A percentile compares a stretch with the other conserved stretches of the same genome.
These are phyloP conservation scores for Ceratocystis papillata DNA, from an alignment of 2,329 filamentous ascomycete genomes.

Conservation along the genomic window DNA sequence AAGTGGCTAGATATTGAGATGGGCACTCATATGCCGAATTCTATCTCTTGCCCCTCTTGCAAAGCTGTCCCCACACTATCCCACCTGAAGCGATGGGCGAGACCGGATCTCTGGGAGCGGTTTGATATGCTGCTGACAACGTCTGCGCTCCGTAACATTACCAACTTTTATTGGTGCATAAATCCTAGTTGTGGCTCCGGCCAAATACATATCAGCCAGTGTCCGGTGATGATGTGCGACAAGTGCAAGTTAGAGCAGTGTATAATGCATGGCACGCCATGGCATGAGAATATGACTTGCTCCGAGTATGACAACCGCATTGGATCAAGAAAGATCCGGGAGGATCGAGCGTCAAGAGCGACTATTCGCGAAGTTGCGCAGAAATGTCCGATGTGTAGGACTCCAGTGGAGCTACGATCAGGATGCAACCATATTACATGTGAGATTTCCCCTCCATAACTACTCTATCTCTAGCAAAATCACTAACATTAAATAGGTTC, in stretches of 20 bases:
- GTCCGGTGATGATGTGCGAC: conserved; percentile 31
- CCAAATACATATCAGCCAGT: conserved; percentile 31
- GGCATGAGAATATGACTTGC: conserved; percentile 34
- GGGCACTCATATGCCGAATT: conserved; percentile 7
- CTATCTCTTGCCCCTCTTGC: conserved; percentile 17
- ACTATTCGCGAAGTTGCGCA: conserved; percentile 31
- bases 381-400: conserved; percentile 33
- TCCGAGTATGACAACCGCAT: conserved; percentile 32
- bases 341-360: conserved; percentile 32
- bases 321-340: conserved; percentile 26
- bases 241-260: conserved; percentile 31
- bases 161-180: conserved; percentile 34
- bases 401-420: conserved; percentile 31
- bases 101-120: conserved; percentile 21
- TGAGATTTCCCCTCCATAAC: conserved; percentile 22
- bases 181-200: conserved; percentile 32
- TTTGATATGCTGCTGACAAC: conserved; percentile 33
- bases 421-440: conserved; percentile 37
- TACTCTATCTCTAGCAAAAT: too few relatives aligned
- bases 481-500: conserved; percentile 26
- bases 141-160: conserved; percentile 28
- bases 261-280: conserved; percentile 32
- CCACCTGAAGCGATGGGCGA: conserved; percentile 16
- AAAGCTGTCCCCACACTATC: background rate
- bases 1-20: conserved; percentile 11